Evolutionary conservation across 2,329 filamentous ascomycete genomes (phyloP), one percentile per base, ranked within the genome.

Genomic region (Xylaria multiplex): DNA sequence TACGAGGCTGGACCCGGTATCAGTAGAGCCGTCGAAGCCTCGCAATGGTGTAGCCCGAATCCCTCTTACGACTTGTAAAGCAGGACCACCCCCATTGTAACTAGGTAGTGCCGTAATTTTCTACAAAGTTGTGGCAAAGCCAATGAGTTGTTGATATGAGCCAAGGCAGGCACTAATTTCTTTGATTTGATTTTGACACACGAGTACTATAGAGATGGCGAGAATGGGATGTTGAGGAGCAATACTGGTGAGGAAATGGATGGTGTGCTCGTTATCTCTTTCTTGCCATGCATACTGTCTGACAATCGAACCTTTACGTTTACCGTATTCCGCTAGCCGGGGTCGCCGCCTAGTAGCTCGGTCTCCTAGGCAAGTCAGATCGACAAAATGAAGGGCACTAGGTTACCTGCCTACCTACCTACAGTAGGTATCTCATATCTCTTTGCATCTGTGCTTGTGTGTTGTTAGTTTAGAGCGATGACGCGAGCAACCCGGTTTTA

Each of bases 401-500:
- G 24, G 24, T 24, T 56, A 24, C 13, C 46, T 40, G 37, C 43
- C 35, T 32, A 6, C 22, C 22, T 56, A 24, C 13, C 46, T 40
- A 46, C 43, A 19, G 19, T 14, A 42, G 14, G 3, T 40, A 45
- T 27, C 14, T 57, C 8, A 2, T 13, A 19, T 22, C 16, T 48
- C 13, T 54, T 66, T 46, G 53, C 57, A 66, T 27, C 52, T 16
- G 45, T 46, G 50, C 45, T 45, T 54, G 48, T n/a, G 35, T 53
- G 19, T 52, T 52, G 60, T 50, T 64, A 49, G 42, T 42, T 64
- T 62, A 54, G 43, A 63, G 19, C 56, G 16, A 68, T 68, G 66
- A 68, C 65, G 67, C 67, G 46, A 64, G 40, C 46, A 55, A 46
- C 13, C 65, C 65, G 53, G 65, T 60, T 69, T 59, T 53, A 52